Conservation (phyloP, 768 basidiomycete genomes). For the Gloeopeniophorella convolvens region DNA sequence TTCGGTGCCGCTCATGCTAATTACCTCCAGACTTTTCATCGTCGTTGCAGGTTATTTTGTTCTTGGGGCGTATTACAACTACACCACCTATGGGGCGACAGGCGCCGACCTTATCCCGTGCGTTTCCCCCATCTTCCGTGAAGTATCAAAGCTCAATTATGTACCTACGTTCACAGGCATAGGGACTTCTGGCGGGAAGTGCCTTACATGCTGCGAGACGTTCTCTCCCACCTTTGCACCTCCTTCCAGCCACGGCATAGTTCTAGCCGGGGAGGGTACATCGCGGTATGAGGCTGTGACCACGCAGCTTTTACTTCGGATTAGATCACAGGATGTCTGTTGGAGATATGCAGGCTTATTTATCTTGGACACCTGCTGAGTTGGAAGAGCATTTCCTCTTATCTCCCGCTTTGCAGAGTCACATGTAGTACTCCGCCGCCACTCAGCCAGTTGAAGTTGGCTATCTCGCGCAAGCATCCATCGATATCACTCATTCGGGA, state of each 20-base stretch:
- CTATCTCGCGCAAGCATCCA: no score
- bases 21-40: conserved; percentile 45
- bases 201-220: conserved; percentile 77
- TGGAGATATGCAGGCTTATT: no score
- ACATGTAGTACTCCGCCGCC: no score
- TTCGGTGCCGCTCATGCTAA: conserved; percentile 1
- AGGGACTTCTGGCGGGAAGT: conserved; percentile 90
- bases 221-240: conserved; percentile 70
- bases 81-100: conserved; percentile 77
- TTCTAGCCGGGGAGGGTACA: conserved; percentile 65
- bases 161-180: conserved; percentile 42
- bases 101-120: conserved; percentile 82
- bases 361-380: no score
- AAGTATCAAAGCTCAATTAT: conserved; percentile 5
- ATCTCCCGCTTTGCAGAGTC: no score
- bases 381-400: no score
- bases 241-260: conserved; percentile 59
- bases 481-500: no score
- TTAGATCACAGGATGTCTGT: not conserved
- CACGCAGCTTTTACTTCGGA: not conserved
- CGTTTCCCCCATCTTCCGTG: conserved; percentile 29
- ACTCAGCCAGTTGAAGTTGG: no score
- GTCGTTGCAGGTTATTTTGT: conserved; percentile 65
- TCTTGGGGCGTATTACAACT: conserved; percentile 83
- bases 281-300: conserved; percentile 41